These are phyloP conservation scores for Apocynum venetum DNA, from an alignment of 257 asterid genomes.

Conservation along the genomic window DNA sequence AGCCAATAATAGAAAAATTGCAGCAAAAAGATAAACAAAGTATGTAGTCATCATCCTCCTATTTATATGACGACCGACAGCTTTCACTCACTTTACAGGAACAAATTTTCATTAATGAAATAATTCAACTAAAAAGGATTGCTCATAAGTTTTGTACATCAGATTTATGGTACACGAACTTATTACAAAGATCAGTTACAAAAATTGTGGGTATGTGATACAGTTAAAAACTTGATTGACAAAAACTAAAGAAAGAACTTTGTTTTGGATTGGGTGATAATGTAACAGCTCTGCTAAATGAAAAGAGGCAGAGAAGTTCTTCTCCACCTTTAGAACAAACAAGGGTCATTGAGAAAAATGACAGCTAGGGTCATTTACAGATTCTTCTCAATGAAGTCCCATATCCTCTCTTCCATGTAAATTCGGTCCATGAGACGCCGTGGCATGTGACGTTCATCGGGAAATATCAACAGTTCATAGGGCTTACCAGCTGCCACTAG, in stretches of 20 bases:
- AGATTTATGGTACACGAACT: slow-evolving; percentile 12
- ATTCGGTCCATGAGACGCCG: slow-evolving; percentile 55
- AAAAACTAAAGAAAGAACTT: not conserved
- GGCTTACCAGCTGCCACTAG: slow-evolving; percentile 63
- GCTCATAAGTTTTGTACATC: slow-evolving; percentile 16
- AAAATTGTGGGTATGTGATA: slow-evolving; percentile 2
- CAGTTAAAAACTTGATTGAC: not conserved
- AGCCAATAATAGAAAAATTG: too few species aligned
- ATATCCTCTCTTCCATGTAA: slow-evolving; percentile 91
- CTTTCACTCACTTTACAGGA: too few species aligned
- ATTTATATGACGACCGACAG: too few species aligned
- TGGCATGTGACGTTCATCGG: slow-evolving; percentile 97
- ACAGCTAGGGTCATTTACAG: slow-evolving; percentile 39
- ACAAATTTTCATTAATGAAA: not conserved
- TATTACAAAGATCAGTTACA: slow-evolving; percentile 9
- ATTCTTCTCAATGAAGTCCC: slow-evolving; percentile 71
- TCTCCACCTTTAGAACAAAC: slow-evolving; percentile 14
- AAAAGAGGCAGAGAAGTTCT: slow-evolving; percentile 18
- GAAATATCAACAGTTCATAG: slow-evolving; percentile 74
- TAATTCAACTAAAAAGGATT: not conserved
- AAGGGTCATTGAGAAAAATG: not conserved
- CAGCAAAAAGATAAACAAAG: too few species aligned
- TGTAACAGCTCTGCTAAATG: not conserved
- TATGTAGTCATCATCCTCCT: too few species aligned
- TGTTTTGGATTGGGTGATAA: not conserved